Conservation (phyloP, 2,329 filamentous ascomycete genomes). For the Fonsecaea erecta region DNA sequence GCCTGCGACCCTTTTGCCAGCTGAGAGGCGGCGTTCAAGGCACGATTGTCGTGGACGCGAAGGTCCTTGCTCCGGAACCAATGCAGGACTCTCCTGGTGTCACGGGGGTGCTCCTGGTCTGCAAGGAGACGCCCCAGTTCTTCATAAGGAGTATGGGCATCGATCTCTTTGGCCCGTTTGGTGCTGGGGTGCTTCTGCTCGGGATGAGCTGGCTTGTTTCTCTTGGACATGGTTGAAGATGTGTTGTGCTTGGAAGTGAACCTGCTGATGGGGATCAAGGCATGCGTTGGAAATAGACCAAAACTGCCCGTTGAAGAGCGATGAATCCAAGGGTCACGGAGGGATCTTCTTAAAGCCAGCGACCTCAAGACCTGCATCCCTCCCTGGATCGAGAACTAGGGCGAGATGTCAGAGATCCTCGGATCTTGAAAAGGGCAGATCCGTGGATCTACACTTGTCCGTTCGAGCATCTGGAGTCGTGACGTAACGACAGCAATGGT, state of each 20-base stretch:
- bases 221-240: conserved; percentile 39
- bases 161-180: conserved; percentile 57
- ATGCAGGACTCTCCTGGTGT: conserved; percentile 51
- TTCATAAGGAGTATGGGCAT: conserved; percentile 51
- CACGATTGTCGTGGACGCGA: conserved; percentile 57
- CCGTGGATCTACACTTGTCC: neutral
- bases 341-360: neutral
- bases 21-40: conserved; percentile 51
- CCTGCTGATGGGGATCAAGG: neutral
- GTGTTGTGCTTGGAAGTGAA: neutral
- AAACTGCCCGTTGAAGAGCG: neutral
- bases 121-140: conserved; percentile 48
- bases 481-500: conserved; percentile 9
- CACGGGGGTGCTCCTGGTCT: conserved; percentile 45
- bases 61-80: conserved; percentile 60
- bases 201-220: conserved; percentile 37
- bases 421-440: neutral
- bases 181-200: conserved; percentile 51
- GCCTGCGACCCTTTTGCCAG: conserved; percentile 52
- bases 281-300: neutral
- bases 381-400: neutral
- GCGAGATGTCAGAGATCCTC: neutral
- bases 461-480: conserved; percentile 9
- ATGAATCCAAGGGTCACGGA: neutral
- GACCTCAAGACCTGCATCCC: neutral